Percentiles rank a stretch among this genome's conserved stretches.
These are phyloP conservation scores for Macroventuria anomochaeta DNA, from an alignment of 2,329 filamentous ascomycete species.

Conservation along the genomic window DNA sequence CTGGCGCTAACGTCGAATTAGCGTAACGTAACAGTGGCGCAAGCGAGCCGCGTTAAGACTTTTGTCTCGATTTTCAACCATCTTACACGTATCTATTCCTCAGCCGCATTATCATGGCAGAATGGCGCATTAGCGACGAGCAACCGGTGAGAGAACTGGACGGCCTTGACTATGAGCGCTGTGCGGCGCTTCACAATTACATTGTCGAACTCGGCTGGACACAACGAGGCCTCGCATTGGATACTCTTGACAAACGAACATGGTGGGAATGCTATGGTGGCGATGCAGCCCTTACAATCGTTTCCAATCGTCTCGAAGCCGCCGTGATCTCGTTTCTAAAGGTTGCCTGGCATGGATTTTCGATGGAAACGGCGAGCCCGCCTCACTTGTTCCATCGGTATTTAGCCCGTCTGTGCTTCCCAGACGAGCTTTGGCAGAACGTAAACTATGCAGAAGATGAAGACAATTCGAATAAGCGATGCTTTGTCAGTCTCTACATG, in stretches of 20 bases:
- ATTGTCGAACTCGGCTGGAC: constrained; percentile 18
- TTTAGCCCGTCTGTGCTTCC: constrained; percentile 11
- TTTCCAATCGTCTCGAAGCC: constrained; percentile 10
- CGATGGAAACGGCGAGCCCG: constrained; percentile 8
- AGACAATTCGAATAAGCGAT: constrained; percentile 17
- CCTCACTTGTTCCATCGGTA: constrained; percentile 15
- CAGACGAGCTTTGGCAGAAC: constrained; percentile 14
- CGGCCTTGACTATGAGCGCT: constrained; percentile 15
- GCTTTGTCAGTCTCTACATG: constrained; percentile 13
- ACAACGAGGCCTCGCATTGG: constrained; percentile 13
- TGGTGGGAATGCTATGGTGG: constrained; percentile 20
- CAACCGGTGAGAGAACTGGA: constrained; percentile 4
- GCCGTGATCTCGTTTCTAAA: constrained; percentile 20
- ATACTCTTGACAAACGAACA: constrained; percentile 18
- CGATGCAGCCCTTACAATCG: constrained; percentile 19
- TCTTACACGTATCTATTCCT: too few species aligned
- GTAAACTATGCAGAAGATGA: constrained; percentile 7
- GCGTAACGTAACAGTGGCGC: too few species aligned
- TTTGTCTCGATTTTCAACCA: too few species aligned
- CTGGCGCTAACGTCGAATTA: too few species aligned
- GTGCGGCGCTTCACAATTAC: constrained; percentile 16
- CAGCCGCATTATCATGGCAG: too few species aligned
- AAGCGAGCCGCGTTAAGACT: too few species aligned
- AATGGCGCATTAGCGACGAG: constrained; percentile 12
- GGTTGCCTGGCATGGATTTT: constrained; percentile 20